phyloP scores from a whole-genome alignment of 495 filamentous ascomycete species.

The Immersiella caudata region DNA sequence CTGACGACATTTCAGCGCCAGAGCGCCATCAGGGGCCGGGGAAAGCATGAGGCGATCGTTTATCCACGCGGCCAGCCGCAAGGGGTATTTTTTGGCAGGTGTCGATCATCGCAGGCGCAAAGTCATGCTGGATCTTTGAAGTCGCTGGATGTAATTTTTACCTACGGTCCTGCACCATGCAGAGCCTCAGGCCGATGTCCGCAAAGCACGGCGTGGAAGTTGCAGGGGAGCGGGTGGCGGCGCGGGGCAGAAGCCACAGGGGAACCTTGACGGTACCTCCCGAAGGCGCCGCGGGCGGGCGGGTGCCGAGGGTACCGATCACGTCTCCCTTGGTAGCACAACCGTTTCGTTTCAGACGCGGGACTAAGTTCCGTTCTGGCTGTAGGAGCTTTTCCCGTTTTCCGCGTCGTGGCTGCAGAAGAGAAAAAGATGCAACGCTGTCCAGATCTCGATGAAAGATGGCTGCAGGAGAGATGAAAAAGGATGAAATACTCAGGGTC shows the following conservation, averaged over 20 bases:
- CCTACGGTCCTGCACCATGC: neutral
- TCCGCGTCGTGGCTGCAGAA: neutral
- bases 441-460: neutral
- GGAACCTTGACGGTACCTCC: neutral
- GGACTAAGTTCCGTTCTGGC: slow-evolving; percentile 5
- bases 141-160: neutral
- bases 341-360: slow-evolving; percentile 24
- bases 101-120: neutral
- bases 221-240: neutral
- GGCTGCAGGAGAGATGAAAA: neutral
- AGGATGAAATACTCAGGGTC: neutral
- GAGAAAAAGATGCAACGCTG: slow-evolving; percentile 7
- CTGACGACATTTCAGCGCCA: neutral
- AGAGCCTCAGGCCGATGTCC: slow-evolving; percentile 10
- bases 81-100: neutral
- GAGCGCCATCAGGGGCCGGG: neutral
- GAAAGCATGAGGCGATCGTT: slow-evolving; percentile 1
- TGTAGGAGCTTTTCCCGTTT: slow-evolving; percentile 6
- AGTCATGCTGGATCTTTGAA: neutral
- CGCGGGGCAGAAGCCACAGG: neutral
- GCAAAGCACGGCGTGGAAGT: neutral
- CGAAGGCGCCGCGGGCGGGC: neutral
- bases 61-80: slow-evolving; percentile 14
- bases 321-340: neutral
- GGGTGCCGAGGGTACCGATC: neutral